These are phyloP conservation scores for Diaporthe aspalathi DNA, from an alignment of 2,329 filamentous ascomycete species.

Conservation along the genomic window DNA sequence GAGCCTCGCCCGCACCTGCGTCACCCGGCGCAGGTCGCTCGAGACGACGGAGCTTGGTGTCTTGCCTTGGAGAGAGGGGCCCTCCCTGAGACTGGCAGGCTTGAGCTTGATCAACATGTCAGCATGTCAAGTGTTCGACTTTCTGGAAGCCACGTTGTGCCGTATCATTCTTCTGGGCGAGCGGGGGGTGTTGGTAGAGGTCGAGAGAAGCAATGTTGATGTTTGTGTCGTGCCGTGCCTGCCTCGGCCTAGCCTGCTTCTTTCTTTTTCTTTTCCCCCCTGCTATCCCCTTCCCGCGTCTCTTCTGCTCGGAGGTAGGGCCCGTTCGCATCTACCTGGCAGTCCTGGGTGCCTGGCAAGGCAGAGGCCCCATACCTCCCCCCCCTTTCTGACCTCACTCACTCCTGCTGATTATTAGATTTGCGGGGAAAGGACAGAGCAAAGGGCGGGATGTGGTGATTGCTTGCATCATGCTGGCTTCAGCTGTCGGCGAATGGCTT, in stretches of 20 bases:
- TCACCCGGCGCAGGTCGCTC: conserved; percentile 4
- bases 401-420: conserved; percentile 2
- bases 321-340: conserved; percentile 21
- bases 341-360: too few species aligned
- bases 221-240: conserved; percentile 31
- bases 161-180: conserved; percentile 22
- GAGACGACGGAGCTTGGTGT: neutral
- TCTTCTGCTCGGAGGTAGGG: conserved; percentile 22
- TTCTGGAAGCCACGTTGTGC: conserved; percentile 33
- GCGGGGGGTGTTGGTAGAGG: neutral
- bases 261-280: conserved; percentile 7
- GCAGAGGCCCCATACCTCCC: too few species aligned
- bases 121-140: too few species aligned
- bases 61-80: neutral
- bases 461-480: conserved; percentile 23
- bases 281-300: neutral
- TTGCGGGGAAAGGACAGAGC: conserved; percentile 10
- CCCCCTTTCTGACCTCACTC: neutral
- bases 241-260: conserved; percentile 5
- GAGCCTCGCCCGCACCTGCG: conserved; percentile 19
- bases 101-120: conserved; percentile 16
- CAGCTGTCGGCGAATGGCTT: conserved; percentile 7
- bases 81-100: conserved; percentile 14
- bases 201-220: conserved; percentile 29
- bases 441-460: conserved; percentile 14